Base-by-base conservation (phyloP, 2,329 filamentous ascomycete genomes). In the Xylariaceae sp. region DNA sequence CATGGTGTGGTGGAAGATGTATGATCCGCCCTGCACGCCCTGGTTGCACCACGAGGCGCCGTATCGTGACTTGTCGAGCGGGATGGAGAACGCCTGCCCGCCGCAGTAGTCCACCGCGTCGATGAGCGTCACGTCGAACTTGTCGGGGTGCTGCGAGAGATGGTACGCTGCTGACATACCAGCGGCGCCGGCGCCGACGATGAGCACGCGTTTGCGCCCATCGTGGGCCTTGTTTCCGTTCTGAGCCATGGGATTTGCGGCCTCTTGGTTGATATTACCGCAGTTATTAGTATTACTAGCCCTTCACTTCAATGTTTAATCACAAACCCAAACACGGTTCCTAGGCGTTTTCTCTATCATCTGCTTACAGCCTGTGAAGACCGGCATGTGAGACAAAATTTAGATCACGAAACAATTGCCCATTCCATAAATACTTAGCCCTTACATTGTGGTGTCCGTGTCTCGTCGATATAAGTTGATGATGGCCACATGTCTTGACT, bases 11-110 rank as follows among this genome's bases (percentile, higher is more conserved):
- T 83, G 80, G 64, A 83, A 84, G 57, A 83, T 83, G 67, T 80
- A 80, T 30, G 77, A 80, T 30, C 81, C 81, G 37, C 81, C 81
- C 57, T 84, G 81, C 0, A 83, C 83, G 44, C 83, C 83, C 59
- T 86, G 82, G 61, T 86, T 86, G 60, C 83, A 75, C 82, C 82
- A 86, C 49, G 77, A 78, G 3, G 82, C 81, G n/a, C 82, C 82
- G 63, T 84, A 76, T 36, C 76, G 78, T 27, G 80, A 70, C 63
- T 83, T 81, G 62, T 85, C 78, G 13, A 86, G 67, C 13, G 80
- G 78, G 37, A 85, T 84, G 3, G 82, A 84, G 67, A 84, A 85
- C 1, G 83, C 83, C 64, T 86, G 83, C 0, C 83, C 83, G 49
- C 83, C 83, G 62, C 82, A 84, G 63, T 83, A 83, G 63, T 81